Base-by-base conservation (phyloP, 495 filamentous ascomycete genomes). In the Aspergillus steynii region DNA sequence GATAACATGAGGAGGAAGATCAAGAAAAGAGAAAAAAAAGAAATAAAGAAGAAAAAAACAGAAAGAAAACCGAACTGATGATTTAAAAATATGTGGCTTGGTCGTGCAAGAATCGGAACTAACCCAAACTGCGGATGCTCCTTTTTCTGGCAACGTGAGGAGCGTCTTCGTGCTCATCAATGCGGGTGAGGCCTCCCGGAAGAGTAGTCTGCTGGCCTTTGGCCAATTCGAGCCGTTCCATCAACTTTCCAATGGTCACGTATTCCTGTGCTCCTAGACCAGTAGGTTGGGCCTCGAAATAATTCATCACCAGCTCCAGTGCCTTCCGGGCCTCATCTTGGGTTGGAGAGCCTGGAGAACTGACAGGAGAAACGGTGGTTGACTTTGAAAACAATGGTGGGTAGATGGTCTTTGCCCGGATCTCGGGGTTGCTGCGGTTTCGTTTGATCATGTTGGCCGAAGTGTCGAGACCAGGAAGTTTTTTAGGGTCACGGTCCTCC, bases 271-370 rank as follows among this genome's bases (percentile, higher is more conserved):
- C 88, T 26, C 88, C 83, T 0, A 87, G 84, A 1, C 83, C 86
- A 1, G 83, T 71, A 1, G 89, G 86, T 65, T 92, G 86, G 50
- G 88, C 85, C 63, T 90, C 83, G 74, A 97, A 90, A 71, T 92
- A 98, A 56, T 81, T 89, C 75, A 96, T 85, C 1, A 98, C 83
- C 12, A 94, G 83, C 68, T 97, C 92, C 26, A 97, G 82, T 2
- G 95, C 96, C 42, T 85, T 83, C 29, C 88, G 82, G 0, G 95
- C 95, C 69, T 99, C 94, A 62, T 97, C 95, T 69, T 92, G 91
- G 1, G 90, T 93, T 0, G 93, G 93, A 0, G 89, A 88, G n/a
- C 79, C 71, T 34, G 78, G 70, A 10, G 76, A 67, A 61, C 71
- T 72, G 55, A 71, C 65, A 6, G 78, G 80, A 8, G 76, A 79